These are phyloP conservation scores for Rosa rugosa DNA, from an alignment of 306 rosid genomes.

Conservation along the genomic window DNA sequence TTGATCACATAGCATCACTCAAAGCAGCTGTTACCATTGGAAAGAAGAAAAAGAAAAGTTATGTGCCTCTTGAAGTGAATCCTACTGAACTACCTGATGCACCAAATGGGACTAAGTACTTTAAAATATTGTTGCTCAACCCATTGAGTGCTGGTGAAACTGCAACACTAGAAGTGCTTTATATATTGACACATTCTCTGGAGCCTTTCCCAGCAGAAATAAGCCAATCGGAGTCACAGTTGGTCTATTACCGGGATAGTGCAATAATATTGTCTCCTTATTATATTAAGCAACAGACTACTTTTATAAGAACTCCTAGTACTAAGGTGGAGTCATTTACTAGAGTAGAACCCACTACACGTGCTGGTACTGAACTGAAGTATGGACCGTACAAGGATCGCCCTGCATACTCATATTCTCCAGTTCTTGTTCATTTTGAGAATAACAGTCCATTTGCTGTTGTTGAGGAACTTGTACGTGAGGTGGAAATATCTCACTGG, in stretches of 20 bases:
- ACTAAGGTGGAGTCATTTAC: slow-evolving; percentile 82
- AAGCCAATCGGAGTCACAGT: slow-evolving; percentile 87
- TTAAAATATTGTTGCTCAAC: slow-evolving; percentile 56
- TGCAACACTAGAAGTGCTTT: slow-evolving; percentile 75
- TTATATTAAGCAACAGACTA: slow-evolving; percentile 75
- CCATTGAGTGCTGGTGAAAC: slow-evolving; percentile 64
- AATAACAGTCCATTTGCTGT: slow-evolving; percentile 85
- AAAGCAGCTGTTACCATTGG: slow-evolving; percentile 73
- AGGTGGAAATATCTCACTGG: slow-evolving; percentile 98
- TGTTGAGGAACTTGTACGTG: slow-evolving; percentile 97
- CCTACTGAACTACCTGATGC: slow-evolving; percentile 64
- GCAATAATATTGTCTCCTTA: slow-evolving; percentile 83
- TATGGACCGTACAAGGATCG: slow-evolving; percentile 80
- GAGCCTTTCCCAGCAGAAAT: slow-evolving; percentile 95
- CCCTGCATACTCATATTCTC: slow-evolving; percentile 72
- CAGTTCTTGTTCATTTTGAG: slow-evolving; percentile 87
- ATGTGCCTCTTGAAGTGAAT: slow-evolving; percentile 74
- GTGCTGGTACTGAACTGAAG: slow-evolving; percentile 67
- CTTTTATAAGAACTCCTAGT: slow-evolving; percentile 80
- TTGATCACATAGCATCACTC: slow-evolving; percentile 65
- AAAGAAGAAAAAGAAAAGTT: slow-evolving; percentile 73
- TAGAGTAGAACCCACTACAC: slow-evolving; percentile 68
- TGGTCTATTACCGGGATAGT: slow-evolving; percentile 87
- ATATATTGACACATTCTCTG: slow-evolving; percentile 70
- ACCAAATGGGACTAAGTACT: slow-evolving; percentile 81